Base-by-base conservation (phyloP, 768 basidiomycete genomes). In the Calocybe cyanea region DNA sequence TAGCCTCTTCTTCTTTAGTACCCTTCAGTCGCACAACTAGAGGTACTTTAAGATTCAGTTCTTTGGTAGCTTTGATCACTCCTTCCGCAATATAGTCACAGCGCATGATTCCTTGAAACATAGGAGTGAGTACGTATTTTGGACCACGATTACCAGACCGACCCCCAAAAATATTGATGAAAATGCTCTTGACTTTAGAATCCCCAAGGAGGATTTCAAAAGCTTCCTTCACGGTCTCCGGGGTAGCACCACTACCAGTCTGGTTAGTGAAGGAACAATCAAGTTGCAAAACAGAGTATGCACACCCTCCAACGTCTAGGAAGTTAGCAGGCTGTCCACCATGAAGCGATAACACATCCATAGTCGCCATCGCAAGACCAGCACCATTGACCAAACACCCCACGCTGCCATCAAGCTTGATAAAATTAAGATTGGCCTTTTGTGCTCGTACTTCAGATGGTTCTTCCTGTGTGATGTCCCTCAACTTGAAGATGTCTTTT, bases 221-320 rank as follows among this genome's bases (percentile, higher is more conserved):
- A 2, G 96, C 96, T 69, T 94, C 98, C 79, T 98, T 99, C 56
- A 99, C 96, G 4, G 96, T 97, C 61, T 96, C 91, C n/a, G 96
- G 93, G 11, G 95, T 98, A 25, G 96, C 96, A 57, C 95, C 94
- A 63, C 90, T 90, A 59, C 20, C 32, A 45, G 28, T 32, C 47
- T 7, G 40, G 8, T 25, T 5, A 23, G 32, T 9, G 1, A 23
- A 14, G 18, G 14, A 15, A 19, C 20, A 14, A n/a, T 31, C 3
- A 7, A 49, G 21, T 6, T 23, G 36, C 19, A 14, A 24, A 36
- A 14, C 13, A 45, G 35, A 20, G 23, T 32, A 23, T 30, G 52
- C 74, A 49, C 59, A 88, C 86, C 92, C 96, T 74, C 96, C 96
- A 46, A 97, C 94, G 58, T 99, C 96, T 50, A 98, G 77, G 80